phyloP scores from a whole-genome alignment of 2,329 filamentous ascomycete genomes.

The Ophiostoma sp. region DNA sequence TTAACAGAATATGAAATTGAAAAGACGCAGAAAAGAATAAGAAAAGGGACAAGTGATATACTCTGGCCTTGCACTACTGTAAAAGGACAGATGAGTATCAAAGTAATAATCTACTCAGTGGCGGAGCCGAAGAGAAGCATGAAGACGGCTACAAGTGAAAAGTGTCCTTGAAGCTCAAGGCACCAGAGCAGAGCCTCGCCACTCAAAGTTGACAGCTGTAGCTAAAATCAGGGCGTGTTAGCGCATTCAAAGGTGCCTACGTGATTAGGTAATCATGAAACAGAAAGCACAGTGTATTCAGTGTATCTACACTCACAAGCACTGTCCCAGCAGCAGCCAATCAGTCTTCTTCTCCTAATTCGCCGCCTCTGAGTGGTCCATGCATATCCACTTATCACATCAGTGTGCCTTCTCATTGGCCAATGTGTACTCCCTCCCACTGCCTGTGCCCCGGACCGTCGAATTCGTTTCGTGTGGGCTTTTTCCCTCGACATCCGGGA shows the following conservation, averaged over 20 bases:
- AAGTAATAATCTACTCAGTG: neutral
- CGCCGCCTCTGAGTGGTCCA: slow-evolving; percentile 23
- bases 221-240: neutral
- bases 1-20: neutral
- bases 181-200: slow-evolving; percentile 21
- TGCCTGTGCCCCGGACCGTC: slow-evolving; percentile 13
- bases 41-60: neutral
- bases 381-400: neutral
- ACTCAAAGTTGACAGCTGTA: slow-evolving; percentile 14
- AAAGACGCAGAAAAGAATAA: neutral
- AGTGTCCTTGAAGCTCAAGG: slow-evolving; percentile 9
- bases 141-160: neutral
- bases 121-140: neutral
- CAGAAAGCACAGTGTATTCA: neutral
- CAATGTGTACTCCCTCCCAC: neutral
- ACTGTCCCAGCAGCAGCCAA: slow-evolving; percentile 13
- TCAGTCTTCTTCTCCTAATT: slow-evolving; percentile 22
- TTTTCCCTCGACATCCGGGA: slow-evolving; percentile 20
- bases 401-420: neutral
- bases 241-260: neutral
- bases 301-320: neutral
- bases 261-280: neutral
- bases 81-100: neutral
- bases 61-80: no score
- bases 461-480: slow-evolving; percentile 18